A percentile compares a stretch with the other conserved stretches of the same genome.
phyloP scores from a whole-genome alignment of 352 stramenopile genomes.

The Aphanomyces invadans region DNA sequence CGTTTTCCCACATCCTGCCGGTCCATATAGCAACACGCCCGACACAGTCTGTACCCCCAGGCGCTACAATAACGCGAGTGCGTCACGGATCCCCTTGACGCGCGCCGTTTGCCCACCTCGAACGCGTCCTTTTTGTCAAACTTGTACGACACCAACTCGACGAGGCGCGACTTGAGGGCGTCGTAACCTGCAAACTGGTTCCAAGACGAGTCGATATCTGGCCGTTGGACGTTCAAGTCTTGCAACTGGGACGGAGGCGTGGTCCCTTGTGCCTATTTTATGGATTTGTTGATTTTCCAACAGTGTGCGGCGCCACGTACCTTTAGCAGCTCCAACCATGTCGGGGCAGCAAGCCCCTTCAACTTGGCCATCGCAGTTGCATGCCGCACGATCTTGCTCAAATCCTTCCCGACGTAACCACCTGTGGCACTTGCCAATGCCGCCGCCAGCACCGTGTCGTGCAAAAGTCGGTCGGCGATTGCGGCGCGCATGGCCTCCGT shows the following conservation, averaged over 20 bases:
- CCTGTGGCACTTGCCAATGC: constrained; percentile 52
- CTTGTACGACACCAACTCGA: constrained; percentile 30
- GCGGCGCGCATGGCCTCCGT: constrained; percentile 44
- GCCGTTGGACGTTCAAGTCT: constrained; percentile 62
- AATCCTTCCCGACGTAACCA: constrained; percentile 69
- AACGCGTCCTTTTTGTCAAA: constrained; percentile 17
- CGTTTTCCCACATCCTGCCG: constrained; percentile 76
- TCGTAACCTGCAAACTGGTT: constrained; percentile 55
- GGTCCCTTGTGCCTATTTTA: constrained; percentile 14
- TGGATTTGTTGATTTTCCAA: background rate
- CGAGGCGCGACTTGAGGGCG: constrained; percentile 45
- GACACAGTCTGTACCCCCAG: constrained; percentile 57
- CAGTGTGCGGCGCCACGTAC: background rate
- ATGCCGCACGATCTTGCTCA: constrained; percentile 61
- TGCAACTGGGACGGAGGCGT: constrained; percentile 66
- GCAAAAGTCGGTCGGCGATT: constrained; percentile 44
- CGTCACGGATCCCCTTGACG: constrained; percentile 12
- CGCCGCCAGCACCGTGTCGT: constrained; percentile 27
- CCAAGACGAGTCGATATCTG: constrained; percentile 20
- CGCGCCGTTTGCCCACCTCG: constrained; percentile 4
- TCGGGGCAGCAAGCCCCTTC: background rate
- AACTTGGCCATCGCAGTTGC: constrained; percentile 30
- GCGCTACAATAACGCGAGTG: constrained; percentile 33
- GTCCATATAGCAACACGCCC: constrained; percentile 68
- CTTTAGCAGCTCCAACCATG: constrained; percentile 22